These are phyloP conservation scores for Tolypocladium pustulatum DNA, from an alignment of 2,329 filamentous ascomycete species.

Conservation along the genomic window DNA sequence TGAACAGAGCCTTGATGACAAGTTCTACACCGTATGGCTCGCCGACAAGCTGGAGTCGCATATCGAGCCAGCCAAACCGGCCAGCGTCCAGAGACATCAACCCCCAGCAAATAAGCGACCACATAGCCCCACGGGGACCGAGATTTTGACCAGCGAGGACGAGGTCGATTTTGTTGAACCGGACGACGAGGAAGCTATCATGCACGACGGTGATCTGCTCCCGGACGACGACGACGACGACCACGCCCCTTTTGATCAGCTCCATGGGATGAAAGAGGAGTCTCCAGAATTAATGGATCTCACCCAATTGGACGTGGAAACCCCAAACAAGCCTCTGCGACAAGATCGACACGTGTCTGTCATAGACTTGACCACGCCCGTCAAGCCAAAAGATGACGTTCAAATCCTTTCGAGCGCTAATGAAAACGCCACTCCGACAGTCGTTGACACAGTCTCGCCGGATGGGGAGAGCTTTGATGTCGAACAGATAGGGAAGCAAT, in stretches of 20 bases:
- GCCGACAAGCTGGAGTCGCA: slow-evolving; percentile 33
- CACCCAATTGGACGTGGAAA: slow-evolving; percentile 14
- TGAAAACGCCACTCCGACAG: not conserved
- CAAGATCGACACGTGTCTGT: not conserved
- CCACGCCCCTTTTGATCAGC: not conserved
- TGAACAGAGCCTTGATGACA: slow-evolving; percentile 54
- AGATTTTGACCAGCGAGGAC: slow-evolving; percentile 40
- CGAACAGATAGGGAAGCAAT: slow-evolving; percentile 9
- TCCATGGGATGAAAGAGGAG: slow-evolving; percentile 10
- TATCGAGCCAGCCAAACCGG: slow-evolving; percentile 25
- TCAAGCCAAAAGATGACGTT: slow-evolving; percentile 1
- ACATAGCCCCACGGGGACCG: slow-evolving; percentile 25
- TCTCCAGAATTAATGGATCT: slow-evolving; percentile 16
- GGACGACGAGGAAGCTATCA: slow-evolving; percentile 6
- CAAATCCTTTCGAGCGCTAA: not conserved
- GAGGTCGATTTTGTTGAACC: slow-evolving; percentile 40
- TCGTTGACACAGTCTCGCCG: not conserved
- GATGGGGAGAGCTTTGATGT: slow-evolving; percentile 2
- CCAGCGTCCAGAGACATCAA: slow-evolving; percentile 10
- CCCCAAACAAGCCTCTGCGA: slow-evolving; percentile 4
- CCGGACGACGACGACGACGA: slow-evolving; percentile 2
- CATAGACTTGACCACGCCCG: slow-evolving; percentile 16
- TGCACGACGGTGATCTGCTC: slow-evolving; percentile 7
- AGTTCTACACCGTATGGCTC: slow-evolving; percentile 41
- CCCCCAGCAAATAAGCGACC: slow-evolving; percentile 1